These are phyloP conservation scores for Ceratobasidium papillatum DNA, from an alignment of 1,284 basidiomycete species.

Conservation along the genomic window DNA sequence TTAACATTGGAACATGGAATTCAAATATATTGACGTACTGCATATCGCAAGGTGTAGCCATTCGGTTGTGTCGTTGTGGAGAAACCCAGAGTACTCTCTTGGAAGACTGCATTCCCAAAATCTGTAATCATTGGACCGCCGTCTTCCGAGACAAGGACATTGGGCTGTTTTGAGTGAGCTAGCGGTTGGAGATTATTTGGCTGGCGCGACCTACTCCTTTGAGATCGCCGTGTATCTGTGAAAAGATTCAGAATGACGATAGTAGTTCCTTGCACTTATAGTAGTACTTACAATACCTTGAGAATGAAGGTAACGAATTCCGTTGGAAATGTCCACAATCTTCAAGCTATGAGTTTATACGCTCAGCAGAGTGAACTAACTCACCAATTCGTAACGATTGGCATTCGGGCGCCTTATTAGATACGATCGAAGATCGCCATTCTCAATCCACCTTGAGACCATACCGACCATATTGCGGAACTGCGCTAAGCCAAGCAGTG, in stretches of 20 bases:
- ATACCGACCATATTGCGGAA: constrained; percentile 2
- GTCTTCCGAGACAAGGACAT: constrained; percentile 2
- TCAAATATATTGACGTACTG: not conserved
- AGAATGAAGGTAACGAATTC: not conserved
- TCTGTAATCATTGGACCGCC: not conserved
- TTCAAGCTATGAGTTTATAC: not conserved
- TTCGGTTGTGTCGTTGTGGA: not conserved
- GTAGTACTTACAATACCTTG: not conserved
- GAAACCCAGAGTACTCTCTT: not conserved
- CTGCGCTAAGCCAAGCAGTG: constrained; percentile 3
- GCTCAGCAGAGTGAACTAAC: not conserved
- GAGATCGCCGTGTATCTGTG: not conserved
- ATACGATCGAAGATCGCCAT: not conserved
- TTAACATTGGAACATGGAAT: not conserved
- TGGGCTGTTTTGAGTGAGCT: not conserved
- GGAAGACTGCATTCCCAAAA: not conserved
- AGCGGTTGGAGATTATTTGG: not conserved
- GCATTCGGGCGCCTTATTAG: not conserved
- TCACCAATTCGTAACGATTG: constrained; percentile 6
- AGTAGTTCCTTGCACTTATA: not conserved
- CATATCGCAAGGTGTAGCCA: not conserved
- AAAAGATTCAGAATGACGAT: not conserved
- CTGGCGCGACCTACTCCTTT: not conserved
- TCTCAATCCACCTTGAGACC: constrained; percentile 19
- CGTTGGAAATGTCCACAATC: not conserved